Conservation (phyloP, 768 basidiomycete genomes). For the Phylloporus scabripes region DNA sequence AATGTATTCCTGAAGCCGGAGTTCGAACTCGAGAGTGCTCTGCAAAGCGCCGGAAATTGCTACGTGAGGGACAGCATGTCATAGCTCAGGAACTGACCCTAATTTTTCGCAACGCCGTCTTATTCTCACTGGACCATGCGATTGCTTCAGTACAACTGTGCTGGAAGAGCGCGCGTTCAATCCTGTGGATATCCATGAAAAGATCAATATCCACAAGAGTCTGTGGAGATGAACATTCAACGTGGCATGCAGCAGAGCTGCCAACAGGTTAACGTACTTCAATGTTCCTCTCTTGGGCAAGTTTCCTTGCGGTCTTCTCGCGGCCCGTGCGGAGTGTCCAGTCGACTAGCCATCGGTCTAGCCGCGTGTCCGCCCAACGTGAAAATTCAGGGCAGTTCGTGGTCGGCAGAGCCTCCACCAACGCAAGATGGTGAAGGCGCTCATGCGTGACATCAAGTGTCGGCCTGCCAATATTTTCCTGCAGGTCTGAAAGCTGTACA, state of each 20-base stretch:
- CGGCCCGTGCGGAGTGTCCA: constrained; percentile 82
- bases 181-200: constrained; percentile 82
- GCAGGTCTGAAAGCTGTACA: constrained; percentile 45
- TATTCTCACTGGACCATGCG: constrained; percentile 95
- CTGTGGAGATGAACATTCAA: constrained; percentile 36
- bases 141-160: constrained; percentile 87
- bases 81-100: constrained; percentile 47
- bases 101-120: constrained; percentile 83
- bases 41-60: constrained; percentile 32
- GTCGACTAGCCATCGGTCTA: constrained; percentile 90
- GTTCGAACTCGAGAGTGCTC: constrained; percentile 94
- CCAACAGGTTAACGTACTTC: constrained; percentile 50
- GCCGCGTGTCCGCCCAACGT: constrained; percentile 72
- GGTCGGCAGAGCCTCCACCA: constrained; percentile 52
- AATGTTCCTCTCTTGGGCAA: constrained; percentile 73
- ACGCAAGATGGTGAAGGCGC: constrained; percentile 65
- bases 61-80: constrained; percentile 7
- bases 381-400: constrained; percentile 53
- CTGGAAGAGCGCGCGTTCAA: constrained; percentile 70
- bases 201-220: constrained; percentile 86
- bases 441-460: constrained; percentile 72
- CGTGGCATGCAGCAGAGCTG: constrained; percentile 13
- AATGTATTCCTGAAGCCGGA: constrained; percentile 94
- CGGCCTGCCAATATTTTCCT: constrained; percentile 41
- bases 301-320: constrained; percentile 65